phyloP scores from a whole-genome alignment of 2,329 filamentous ascomycete genomes.

The Fusarium falciforme region DNA sequence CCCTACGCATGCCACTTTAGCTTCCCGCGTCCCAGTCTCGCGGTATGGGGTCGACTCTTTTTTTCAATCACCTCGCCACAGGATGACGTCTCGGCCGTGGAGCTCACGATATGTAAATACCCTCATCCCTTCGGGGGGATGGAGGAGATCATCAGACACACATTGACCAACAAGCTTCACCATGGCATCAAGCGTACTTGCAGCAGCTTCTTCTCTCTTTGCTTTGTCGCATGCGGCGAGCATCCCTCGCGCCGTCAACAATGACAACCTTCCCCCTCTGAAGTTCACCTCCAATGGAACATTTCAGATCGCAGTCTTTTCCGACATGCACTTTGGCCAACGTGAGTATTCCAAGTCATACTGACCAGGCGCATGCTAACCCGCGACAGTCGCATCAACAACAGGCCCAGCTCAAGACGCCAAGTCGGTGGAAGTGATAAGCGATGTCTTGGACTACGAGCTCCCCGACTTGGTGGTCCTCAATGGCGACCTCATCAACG shows the following conservation, averaged over 20 bases:
- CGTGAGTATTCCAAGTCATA: conserved; percentile 2
- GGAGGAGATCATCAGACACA: not conserved
- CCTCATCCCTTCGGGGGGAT: not conserved
- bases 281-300: conserved; percentile 33
- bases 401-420: conserved; percentile 62
- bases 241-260: conserved; percentile 15
- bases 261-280: conserved; percentile 27
- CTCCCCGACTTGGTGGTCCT: conserved; percentile 71
- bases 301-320: conserved; percentile 41
- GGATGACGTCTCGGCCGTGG: conserved; percentile 15
- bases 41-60: not conserved
- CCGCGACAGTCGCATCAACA: conserved; percentile 21
- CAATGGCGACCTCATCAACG: conserved; percentile 78
- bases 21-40: not conserved
- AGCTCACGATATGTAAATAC: conserved; percentile 14
- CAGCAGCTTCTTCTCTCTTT: conserved; percentile 5
- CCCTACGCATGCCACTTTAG: not conserved
- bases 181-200: conserved; percentile 5
- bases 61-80: not conserved
- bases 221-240: conserved; percentile 4
- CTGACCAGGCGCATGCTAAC: not conserved
- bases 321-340: conserved; percentile 41
- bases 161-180: not conserved
- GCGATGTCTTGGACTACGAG: conserved; percentile 67
- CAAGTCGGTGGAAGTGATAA: conserved; percentile 67